Percentiles rank a stretch among this genome's conserved stretches.
Evolutionary conservation across 2,329 filamentous ascomycete genomes (phyloP).

Genomic region (Reticulascus tulasneorum): DNA sequence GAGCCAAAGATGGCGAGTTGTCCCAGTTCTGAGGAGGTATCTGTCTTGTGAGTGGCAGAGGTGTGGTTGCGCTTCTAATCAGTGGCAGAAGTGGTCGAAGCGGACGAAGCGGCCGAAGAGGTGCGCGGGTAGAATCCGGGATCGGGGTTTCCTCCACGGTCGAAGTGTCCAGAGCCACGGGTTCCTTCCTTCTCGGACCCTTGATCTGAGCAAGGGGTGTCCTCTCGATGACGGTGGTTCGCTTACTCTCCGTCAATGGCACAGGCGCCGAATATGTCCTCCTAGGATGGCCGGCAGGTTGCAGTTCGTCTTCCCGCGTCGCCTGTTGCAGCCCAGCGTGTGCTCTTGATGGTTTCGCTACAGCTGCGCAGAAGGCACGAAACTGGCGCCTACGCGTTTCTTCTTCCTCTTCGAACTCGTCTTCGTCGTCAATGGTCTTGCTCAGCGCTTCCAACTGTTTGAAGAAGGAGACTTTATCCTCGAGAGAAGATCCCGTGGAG

Average conservation of each 20-base stretch:
- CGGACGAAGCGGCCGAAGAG: constrained; percentile 9
- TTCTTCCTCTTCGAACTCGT: constrained; percentile 20
- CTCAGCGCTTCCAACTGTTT: constrained; percentile 29
- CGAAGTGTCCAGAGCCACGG: constrained; percentile 13
- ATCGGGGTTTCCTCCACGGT: constrained; percentile 27
- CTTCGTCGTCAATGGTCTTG: constrained; percentile 20
- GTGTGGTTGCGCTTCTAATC: constrained; percentile 24
- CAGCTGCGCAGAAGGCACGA: constrained; percentile 5
- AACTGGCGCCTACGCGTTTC: constrained; percentile 14
- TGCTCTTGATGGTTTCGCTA: constrained; percentile 5
- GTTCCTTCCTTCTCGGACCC: constrained; percentile 6
- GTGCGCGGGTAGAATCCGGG: constrained; percentile 17
- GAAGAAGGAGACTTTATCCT: constrained; percentile 45
- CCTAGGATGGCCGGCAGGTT: neutral
- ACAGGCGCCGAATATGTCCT: constrained; percentile 11
- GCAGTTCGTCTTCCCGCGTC: too few relatives aligned
- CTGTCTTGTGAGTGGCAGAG: constrained; percentile 18
- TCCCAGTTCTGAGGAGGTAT: constrained; percentile 1
- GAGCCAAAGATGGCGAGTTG: constrained; percentile 9
- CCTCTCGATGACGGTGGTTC: constrained; percentile 10
- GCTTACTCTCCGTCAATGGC: constrained; percentile 1
- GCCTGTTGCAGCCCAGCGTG: too few relatives aligned
- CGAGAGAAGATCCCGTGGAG: constrained; percentile 17
- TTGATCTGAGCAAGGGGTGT: constrained; percentile 22
- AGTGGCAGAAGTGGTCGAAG: constrained; percentile 6